Base-by-base conservation (phyloP, 768 basidiomycete species). In the Crassisporium funariophilum region DNA sequence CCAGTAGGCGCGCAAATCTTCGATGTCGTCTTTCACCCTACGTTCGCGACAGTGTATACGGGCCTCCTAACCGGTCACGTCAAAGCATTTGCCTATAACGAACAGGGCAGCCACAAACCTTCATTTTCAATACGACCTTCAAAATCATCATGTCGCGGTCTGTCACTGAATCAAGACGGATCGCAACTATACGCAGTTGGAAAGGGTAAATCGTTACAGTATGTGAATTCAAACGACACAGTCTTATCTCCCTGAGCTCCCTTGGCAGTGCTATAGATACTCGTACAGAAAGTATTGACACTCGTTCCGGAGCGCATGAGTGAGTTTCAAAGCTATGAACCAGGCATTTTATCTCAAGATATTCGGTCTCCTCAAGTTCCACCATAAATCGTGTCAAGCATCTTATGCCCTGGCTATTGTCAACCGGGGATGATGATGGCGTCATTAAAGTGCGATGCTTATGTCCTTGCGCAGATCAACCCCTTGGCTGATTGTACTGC, bases 371-470 rank as follows among this genome's bases (percentile, higher is more conserved):
- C 48, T 58, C 46, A 63, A 94, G 91, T 44, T 79, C 83, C 19
- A 80, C 94, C 7, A 87, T 98, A 52, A 97, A 95, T 62, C 88
- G 94, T 49, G 79, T 97, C 25, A 84, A 84, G 55, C 73, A 75
- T 53, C 66, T 91, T 34, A 77, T 81, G 54, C 80, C 86, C 4
- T 81, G 88, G 64, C 67, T 92, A 46, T 64, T 95, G 12, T 82
- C 83, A 15, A 92, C 90, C 5, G 95, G 95, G 13, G 95, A 97
- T 63, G 95, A 98, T 61, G 92, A 95, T 44, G 95, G 95, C 24
- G 83, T 93, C 17, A 83, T 98, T 64, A 95, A 95, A 78, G 92
- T 90, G 41, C 41, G 72, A 37, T 37, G 16, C 20, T 23, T 46
- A 35, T 43, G 15, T 11, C 25, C n/a, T 41, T 29, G 10, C 44